Evolutionary conservation across 495 filamentous ascomycete genomes (phyloP).

Genomic region (Neurospora sp.): DNA sequence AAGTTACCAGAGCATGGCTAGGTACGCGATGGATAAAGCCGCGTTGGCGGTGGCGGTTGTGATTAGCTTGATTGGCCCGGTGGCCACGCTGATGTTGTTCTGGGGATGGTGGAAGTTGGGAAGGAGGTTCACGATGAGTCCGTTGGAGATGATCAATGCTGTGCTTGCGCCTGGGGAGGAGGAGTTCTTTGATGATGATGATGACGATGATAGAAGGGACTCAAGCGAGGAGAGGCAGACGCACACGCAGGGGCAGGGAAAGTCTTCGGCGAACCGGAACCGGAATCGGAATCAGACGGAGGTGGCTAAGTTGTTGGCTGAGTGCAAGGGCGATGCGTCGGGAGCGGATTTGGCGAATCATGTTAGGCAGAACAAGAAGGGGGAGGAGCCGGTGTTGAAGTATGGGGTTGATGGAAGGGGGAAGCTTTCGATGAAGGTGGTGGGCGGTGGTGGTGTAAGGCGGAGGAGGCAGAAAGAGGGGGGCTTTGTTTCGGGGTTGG

Average conservation of each 20-base stretch:
- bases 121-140: neutral
- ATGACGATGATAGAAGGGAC: neutral
- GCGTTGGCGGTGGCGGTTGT: neutral
- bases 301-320: neutral
- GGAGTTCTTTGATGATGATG: neutral
- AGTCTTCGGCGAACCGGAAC: neutral
- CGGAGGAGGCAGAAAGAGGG: neutral
- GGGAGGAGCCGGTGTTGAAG: neutral
- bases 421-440: neutral
- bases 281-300: neutral
- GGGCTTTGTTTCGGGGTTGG: neutral
- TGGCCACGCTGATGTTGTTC: neutral
- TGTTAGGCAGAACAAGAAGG: neutral
- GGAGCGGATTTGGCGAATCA: neutral
- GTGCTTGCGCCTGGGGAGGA: neutral
- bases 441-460: neutral
- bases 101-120: neutral
- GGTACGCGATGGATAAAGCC: neutral
- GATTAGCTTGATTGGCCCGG: neutral
- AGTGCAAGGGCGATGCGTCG: neutral
- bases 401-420: neutral
- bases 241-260: neutral
- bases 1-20: neutral
- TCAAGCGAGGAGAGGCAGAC: neutral
- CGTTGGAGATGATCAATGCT: neutral